Evolutionary conservation across 169 alveolate genomes (phyloP).

Genomic region (Eimeria necatrix): DNA sequence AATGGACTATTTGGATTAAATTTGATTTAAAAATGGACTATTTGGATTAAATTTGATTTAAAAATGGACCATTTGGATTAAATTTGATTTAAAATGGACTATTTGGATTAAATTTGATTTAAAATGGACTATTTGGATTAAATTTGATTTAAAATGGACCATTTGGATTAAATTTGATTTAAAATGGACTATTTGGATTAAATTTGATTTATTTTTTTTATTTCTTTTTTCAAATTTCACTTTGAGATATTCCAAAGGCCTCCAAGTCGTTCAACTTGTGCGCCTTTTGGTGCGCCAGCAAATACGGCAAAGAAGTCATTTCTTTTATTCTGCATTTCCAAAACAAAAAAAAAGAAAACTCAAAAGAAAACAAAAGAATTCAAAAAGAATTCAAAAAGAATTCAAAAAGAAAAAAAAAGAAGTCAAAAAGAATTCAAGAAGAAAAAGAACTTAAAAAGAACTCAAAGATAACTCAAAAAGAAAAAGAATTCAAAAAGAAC

Average conservation of each 20-base stretch:
- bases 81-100: too few relatives aligned
- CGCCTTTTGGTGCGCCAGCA: not conserved
- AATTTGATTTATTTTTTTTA: not conserved
- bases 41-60: too few relatives aligned
- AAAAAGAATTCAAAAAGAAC: not conserved
- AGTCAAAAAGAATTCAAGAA: too few relatives aligned
- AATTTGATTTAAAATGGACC: too few relatives aligned
- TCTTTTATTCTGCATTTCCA: conserved; percentile 2
- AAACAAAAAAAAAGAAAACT: not conserved
- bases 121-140: too few relatives aligned
- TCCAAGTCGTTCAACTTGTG: conserved; percentile 30
- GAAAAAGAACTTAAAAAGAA: not conserved
- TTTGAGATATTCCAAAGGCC: not conserved
- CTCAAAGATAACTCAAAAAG: not conserved
- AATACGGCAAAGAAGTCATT: conserved; percentile 33
- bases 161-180: too few relatives aligned
- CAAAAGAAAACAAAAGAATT: not conserved
- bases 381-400: not conserved
- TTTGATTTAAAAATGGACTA: too few relatives aligned
- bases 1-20: too few relatives aligned
- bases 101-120: too few relatives aligned
- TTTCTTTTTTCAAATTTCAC: too few relatives aligned
- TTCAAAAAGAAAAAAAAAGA: not conserved
- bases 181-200: too few relatives aligned
- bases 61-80: too few relatives aligned